Percentiles rank a stretch among this genome's conserved stretches.
phyloP scores from a whole-genome alignment of 805 yeast species.

The Ogataea pignaliae region DNA sequence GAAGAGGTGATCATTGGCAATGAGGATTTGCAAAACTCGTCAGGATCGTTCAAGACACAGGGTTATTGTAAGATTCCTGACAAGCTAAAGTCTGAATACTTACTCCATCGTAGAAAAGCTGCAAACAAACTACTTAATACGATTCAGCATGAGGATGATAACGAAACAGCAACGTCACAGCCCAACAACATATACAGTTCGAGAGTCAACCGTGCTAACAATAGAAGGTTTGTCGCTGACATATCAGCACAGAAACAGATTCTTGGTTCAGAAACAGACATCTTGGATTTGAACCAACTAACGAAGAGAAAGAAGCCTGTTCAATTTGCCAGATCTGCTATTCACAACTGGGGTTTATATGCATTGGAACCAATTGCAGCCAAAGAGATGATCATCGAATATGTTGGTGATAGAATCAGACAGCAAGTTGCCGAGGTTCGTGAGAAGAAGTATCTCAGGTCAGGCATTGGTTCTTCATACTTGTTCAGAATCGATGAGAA shows the following conservation, averaged over 20 bases:
- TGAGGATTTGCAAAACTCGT: conserved; percentile 32
- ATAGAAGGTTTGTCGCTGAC: conserved; percentile 85
- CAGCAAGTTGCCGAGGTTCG: conserved; percentile 93
- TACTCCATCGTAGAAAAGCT: conserved; percentile 71
- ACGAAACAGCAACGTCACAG: conserved; percentile 26
- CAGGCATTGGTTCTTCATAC: conserved; percentile 95
- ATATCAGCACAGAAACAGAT: conserved; percentile 74
- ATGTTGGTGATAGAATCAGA: conserved; percentile 91
- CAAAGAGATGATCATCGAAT: conserved; percentile 95
- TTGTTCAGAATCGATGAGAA: conserved; percentile 89
- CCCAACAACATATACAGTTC: conserved; percentile 56
- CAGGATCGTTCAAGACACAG: conserved; percentile 66
- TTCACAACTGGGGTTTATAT: conserved; percentile 97
- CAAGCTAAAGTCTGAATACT: conserved; percentile 63
- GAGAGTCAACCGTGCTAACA: conserved; percentile 80
- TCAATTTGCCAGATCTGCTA: conserved; percentile 94
- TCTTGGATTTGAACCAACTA: conserved; percentile 77
- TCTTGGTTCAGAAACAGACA: conserved; percentile 77
- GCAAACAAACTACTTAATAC: conserved; percentile 68
- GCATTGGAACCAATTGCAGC: conserved; percentile 96
- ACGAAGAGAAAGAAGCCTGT: conserved; percentile 91
- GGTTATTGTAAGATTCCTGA: conserved; percentile 76
- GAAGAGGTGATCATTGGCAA: conserved; percentile 25
- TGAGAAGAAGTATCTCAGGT: conserved; percentile 76
- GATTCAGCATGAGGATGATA: conserved; percentile 56